Conservation (phyloP, 176 grass and related monocot genomes). For the Avena eriantha region DNA sequence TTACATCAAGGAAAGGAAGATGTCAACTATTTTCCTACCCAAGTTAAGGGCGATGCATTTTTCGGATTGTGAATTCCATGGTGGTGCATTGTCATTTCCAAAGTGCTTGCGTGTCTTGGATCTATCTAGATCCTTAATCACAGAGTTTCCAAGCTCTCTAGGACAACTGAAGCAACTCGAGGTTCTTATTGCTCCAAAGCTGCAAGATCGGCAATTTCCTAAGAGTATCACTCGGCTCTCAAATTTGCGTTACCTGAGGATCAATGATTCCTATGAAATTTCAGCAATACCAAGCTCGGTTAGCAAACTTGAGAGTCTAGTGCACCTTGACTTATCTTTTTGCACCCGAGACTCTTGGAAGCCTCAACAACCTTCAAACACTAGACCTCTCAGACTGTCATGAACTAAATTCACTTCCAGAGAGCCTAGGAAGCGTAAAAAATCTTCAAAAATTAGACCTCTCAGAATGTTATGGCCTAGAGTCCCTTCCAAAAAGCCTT, state of each 20-base stretch:
- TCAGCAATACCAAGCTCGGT: not conserved
- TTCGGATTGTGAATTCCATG: not conserved
- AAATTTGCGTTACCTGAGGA: not conserved
- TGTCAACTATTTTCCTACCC: not conserved
- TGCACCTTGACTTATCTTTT: slow-evolving; percentile 17
- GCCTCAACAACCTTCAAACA: not conserved
- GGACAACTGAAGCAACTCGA: not conserved
- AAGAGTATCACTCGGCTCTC: not conserved
- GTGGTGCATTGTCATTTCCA: slow-evolving; percentile 1
- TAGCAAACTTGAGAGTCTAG: slow-evolving; percentile 5
- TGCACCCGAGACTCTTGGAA: not conserved
- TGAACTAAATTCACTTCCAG: too few species aligned
- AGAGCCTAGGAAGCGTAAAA: not conserved
- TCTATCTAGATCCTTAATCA: not conserved
- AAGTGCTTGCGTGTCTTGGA: slow-evolving; percentile 32
- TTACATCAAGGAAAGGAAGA: not conserved
- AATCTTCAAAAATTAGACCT: not conserved
- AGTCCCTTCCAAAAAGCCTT: not conserved
- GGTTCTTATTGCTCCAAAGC: not conserved
- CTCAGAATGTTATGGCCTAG: too few species aligned
- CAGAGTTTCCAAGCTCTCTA: not conserved
- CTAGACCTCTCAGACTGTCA: too few species aligned
- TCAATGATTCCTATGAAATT: not conserved
- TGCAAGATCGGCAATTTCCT: not conserved
- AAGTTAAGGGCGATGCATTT: slow-evolving; percentile 18